These are phyloP conservation scores for Colletotrichum sp. DNA, from an alignment of 2,329 filamentous ascomycete species.

Conservation along the genomic window DNA sequence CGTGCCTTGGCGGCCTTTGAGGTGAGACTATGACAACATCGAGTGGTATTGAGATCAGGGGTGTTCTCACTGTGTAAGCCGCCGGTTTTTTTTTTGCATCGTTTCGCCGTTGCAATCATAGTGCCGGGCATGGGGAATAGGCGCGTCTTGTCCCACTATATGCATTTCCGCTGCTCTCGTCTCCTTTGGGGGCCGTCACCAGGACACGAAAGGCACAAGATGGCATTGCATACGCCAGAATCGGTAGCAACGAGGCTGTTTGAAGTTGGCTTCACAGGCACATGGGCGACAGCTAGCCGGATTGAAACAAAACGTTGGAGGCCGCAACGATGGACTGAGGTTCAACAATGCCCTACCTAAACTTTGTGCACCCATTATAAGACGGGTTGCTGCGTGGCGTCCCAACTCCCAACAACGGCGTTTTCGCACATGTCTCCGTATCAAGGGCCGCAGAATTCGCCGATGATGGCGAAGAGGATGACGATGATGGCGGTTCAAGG, in stretches of 20 bases:
- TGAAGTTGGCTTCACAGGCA: neutral
- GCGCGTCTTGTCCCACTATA: neutral
- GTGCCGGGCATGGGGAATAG: neutral
- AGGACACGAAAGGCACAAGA: neutral
- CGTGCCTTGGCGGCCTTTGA: constrained; percentile 1
- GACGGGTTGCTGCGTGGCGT: neutral
- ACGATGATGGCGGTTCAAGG: neutral
- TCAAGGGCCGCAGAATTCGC: neutral
- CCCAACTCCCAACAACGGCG: neutral
- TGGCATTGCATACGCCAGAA: neutral
- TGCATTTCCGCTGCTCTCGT: neutral
- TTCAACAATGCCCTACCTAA: neutral
- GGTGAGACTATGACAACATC: neutral
- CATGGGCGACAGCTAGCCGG: neutral
- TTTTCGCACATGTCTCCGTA: neutral
- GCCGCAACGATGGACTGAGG: neutral
- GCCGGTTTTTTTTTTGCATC: neutral
- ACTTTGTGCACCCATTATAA: neutral
- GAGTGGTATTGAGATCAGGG: neutral
- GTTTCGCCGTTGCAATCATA: neutral
- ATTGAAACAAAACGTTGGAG: neutral
- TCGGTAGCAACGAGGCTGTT: neutral
- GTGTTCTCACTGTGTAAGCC: neutral
- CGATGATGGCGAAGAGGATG: neutral
- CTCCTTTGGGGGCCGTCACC: neutral